A percentile compares a stretch with the other conserved stretches of the same genome.
These are phyloP conservation scores for Anaeromyces robustus DNA, from an alignment of 192 early-diverging fungal species.

Conservation along the genomic window DNA sequence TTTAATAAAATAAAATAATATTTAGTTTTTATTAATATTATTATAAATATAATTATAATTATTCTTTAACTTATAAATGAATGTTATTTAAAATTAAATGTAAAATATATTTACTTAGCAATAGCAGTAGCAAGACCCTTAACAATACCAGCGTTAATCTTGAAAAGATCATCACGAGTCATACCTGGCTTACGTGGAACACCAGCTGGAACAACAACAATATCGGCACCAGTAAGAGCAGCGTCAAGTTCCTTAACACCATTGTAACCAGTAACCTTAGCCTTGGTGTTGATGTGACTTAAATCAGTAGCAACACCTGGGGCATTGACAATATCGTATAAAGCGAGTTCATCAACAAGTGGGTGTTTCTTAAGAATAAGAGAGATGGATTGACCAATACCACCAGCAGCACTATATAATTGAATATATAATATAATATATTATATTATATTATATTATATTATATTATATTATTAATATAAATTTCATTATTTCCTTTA, in stretches of 20 bases:
- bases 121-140: conserved; percentile 29
- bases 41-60: too few relatives aligned
- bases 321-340: conserved; percentile 50
- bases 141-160: conserved; percentile 52
- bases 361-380: conserved; percentile 41
- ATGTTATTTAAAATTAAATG: too few relatives aligned
- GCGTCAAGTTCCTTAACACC: conserved; percentile 28
- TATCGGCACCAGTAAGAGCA: conserved; percentile 29
- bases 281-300: conserved; percentile 45
- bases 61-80: too few relatives aligned
- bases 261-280: conserved; percentile 32
- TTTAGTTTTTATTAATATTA: neutral
- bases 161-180: conserved; percentile 55
- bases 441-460: too few relatives aligned
- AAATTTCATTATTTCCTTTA: neutral
- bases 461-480: neutral
- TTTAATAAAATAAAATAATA: conserved; percentile 2
- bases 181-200: conserved; percentile 54
- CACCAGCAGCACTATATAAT: conserved; percentile 20
- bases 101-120: conserved; percentile 26
- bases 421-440: too few relatives aligned
- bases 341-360: conserved; percentile 30
- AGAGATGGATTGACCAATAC: conserved; percentile 49
- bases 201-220: conserved; percentile 49
- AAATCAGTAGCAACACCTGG: conserved; percentile 49